Base-by-base conservation (phyloP, 208 protist genomes). In the Crithidia acanthocephali region DNA sequence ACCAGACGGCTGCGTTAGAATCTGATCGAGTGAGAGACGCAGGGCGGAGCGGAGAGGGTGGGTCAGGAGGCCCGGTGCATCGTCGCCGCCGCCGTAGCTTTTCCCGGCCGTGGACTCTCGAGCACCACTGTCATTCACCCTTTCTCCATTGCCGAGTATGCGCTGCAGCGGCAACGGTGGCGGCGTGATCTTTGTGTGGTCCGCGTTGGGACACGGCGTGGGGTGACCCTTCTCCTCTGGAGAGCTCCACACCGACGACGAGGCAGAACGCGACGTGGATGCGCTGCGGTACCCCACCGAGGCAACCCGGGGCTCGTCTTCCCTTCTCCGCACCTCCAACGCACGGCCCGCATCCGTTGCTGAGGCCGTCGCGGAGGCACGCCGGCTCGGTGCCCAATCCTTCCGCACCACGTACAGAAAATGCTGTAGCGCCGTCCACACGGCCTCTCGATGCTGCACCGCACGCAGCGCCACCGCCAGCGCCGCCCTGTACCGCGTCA, bases 391-490 rank as follows among this genome's bases (percentile, higher is more conserved):
- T 5, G 20, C 44, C 70, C 30, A 35, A 23, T 62, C 57, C 20
- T 28, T 25, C 22, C 57, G 70, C 40, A 72, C 70, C 23, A 76
- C 45, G 15, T 61, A 25, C 20, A 71, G 20, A 53, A 76, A 78
- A n/a, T 62, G 50, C 20, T 63, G 62, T 10, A 82, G 59, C 7
- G 76, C 71, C 1, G 66, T 60, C 65, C 76, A 82, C 32, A 82
- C 76, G 5, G 50, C 58, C 25, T 82, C 71, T 1, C 76, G 69
- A 50, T 68, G 61, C 55, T 56, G 35, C 40, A 82, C 72, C 6
- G 70, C 63, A 3, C 27, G 60, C 23, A 72, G 32, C 0, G 59
- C 59, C 1, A 48, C 59, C 2, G 60, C 61, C 22, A 68, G 28
- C 11, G 61, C 59, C 15, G 51, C 53, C 42, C 35, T 44, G 60